Evolutionary conservation across 768 basidiomycete genomes (phyloP).

Genomic region (Suillus americanus): DNA sequence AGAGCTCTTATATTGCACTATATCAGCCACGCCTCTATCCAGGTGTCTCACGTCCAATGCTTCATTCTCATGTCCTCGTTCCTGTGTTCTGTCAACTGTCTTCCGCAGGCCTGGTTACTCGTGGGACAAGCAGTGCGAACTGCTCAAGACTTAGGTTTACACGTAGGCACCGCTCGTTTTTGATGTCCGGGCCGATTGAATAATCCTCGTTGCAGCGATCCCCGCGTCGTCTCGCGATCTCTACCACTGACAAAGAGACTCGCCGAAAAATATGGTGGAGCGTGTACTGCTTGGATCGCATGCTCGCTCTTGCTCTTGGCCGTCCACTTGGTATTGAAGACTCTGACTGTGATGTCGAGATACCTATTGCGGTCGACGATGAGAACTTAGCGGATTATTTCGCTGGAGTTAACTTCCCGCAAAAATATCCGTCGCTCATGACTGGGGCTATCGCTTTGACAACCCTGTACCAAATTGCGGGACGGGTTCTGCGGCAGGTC

Average conservation of each 20-base stretch:
- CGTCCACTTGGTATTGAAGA: conserved; percentile 89
- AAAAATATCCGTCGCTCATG: conserved; percentile 70
- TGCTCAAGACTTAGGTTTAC: conserved; percentile 89
- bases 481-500: conserved; percentile 77
- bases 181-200: conserved; percentile 13
- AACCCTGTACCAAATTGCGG: conserved; percentile 81
- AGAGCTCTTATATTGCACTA: conserved; percentile 90
- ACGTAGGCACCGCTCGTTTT: conserved; percentile 54
- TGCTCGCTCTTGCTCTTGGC: conserved; percentile 89
- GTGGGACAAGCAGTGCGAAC: conserved; percentile 88
- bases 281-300: conserved; percentile 86
- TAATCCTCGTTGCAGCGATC: conserved; percentile 58
- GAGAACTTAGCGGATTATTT: conserved; percentile 72
- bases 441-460: conserved; percentile 75
- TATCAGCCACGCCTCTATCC: conserved; percentile 85
- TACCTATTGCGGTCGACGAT: conserved; percentile 83
- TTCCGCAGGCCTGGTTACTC: conserved; percentile 92
- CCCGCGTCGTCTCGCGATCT: conserved; percentile 67
- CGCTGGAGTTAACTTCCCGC: conserved; percentile 56
- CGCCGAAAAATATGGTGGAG: conserved; percentile 94
- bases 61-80: conserved; percentile 88
- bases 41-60: conserved; percentile 86
- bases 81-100: conserved; percentile 88
- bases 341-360: conserved; percentile 86
- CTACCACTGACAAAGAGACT: conserved; percentile 83